Conservation (phyloP, 2,329 filamentous ascomycete genomes). For the Trichophyton simii region DNA sequence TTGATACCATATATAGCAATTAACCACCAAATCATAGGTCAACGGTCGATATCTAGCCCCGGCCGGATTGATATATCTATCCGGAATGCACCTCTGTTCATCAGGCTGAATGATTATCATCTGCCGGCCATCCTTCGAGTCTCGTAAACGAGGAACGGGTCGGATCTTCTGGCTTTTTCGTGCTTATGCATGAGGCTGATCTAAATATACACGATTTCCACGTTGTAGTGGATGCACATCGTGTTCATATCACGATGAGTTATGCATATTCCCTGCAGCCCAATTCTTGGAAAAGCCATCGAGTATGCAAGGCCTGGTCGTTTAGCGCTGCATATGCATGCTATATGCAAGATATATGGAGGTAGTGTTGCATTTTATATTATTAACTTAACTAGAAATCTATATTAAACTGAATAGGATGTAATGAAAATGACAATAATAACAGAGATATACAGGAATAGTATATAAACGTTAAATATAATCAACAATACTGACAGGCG, state of each 20-base stretch:
- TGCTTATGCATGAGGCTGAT: not conserved
- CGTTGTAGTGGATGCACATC: not conserved
- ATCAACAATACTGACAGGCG: not conserved
- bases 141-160: not conserved
- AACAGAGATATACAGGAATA: not conserved
- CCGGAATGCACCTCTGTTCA: not conserved
- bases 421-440: not conserved
- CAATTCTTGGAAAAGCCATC: not conserved
- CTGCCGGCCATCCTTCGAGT: not conserved
- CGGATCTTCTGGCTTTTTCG: not conserved
- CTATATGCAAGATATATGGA: not conserved
- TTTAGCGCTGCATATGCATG: not conserved
- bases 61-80: not conserved
- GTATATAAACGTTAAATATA: not conserved
- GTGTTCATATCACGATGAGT: not conserved
- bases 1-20: not conserved
- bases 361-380: not conserved
- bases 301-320: not conserved
- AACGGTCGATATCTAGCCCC: not conserved
- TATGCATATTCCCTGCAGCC: not conserved
- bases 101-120: not conserved
- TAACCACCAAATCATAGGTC: not conserved
- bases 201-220: not conserved
- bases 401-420: not conserved
- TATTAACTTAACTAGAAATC: not conserved